Percentiles rank a stretch among this genome's conserved stretches.
Evolutionary conservation across 2,329 filamentous ascomycete genomes (phyloP).

Genomic region (Volutella citrinella): DNA sequence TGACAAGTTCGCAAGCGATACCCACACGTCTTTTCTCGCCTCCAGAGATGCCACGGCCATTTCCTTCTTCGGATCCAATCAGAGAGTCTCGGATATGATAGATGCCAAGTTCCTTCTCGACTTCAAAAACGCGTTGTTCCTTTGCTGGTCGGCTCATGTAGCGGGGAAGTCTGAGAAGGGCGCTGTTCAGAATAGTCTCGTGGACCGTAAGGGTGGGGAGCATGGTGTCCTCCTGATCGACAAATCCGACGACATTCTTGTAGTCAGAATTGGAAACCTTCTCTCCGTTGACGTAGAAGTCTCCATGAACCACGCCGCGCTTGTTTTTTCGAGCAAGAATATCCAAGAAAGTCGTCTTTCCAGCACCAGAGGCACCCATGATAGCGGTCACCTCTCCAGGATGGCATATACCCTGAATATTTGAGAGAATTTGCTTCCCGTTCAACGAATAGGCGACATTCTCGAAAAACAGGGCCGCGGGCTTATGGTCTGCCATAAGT

Average conservation of each 20-base stretch:
- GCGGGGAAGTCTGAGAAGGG: constrained; percentile 82
- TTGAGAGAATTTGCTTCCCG: constrained; percentile 78
- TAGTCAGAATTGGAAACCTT: constrained; percentile 82
- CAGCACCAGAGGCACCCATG: constrained; percentile 96
- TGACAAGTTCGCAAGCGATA: constrained; percentile 96
- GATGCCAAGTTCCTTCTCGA: constrained; percentile 94
- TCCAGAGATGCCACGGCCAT: constrained; percentile 90
- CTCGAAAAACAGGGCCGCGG: constrained; percentile 82
- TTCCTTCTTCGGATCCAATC: constrained; percentile 94
- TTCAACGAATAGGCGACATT: constrained; percentile 85
- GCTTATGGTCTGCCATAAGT: constrained; percentile 88
- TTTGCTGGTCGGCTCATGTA: constrained; percentile 89
- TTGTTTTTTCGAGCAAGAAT: constrained; percentile 98
- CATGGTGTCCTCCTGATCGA: constrained; percentile 98
- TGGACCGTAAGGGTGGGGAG: constrained; percentile 93
- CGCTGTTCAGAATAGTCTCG: constrained; percentile 94
- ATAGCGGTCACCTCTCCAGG: constrained; percentile 96
- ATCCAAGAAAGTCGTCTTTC: constrained; percentile 95
- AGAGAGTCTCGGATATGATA: constrained; percentile 90
- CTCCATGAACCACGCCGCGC: constrained; percentile 71
- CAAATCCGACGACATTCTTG: constrained; percentile 89
- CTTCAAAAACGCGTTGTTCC: constrained; percentile 85
- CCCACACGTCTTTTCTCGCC: constrained; percentile 95
- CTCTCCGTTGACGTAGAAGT: constrained; percentile 92
- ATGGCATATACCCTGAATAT: constrained; percentile 81